Percentiles rank a stretch among this genome's conserved stretches.
Conservation (phyloP, 2,329 filamentous ascomycete genomes). For the Aspergillus niger region DNA sequence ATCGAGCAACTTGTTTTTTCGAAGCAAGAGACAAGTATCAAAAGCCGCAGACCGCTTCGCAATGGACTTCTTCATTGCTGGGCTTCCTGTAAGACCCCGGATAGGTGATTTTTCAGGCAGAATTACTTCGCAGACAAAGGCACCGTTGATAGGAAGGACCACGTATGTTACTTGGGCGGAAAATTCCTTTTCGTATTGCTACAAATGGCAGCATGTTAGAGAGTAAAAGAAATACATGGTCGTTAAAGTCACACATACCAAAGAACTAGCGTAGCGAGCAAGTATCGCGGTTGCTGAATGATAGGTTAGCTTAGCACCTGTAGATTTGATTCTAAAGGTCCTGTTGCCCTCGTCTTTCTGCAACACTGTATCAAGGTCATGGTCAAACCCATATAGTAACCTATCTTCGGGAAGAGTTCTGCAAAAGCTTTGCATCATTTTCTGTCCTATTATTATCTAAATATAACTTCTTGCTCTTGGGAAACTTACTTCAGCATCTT, state of each 20-base stretch:
- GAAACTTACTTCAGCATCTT: conserved; percentile 46
- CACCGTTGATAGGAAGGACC: conserved; percentile 56
- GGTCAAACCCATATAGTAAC: conserved; percentile 62
- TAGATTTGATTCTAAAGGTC: conserved; percentile 62
- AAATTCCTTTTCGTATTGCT: conserved; percentile 53
- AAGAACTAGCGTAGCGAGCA: conserved; percentile 69
- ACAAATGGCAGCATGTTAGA: conserved; percentile 14
- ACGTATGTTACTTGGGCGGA: conserved; percentile 61
- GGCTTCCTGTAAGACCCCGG: conserved; percentile 63
- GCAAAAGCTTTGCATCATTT: conserved; percentile 74
- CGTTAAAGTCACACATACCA: conserved; percentile 46
- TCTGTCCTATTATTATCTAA: conserved; percentile 30
- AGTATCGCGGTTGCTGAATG: conserved; percentile 71
- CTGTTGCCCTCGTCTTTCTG: conserved; percentile 55
- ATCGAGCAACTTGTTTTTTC: conserved; percentile 68
- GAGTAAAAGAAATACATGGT: neutral
- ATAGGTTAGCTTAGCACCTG: conserved; percentile 78
- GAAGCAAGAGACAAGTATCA: conserved; percentile 71
- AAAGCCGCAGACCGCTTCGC: conserved; percentile 91
- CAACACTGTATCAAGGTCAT: conserved; percentile 59
- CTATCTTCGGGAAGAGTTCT: conserved; percentile 72
- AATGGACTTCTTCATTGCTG: conserved; percentile 68
- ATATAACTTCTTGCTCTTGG: neutral
- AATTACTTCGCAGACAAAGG: conserved; percentile 75
- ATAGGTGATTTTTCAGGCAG: conserved; percentile 76